These are phyloP conservation scores for Penicillium sp. DNA, from an alignment of 2,329 filamentous ascomycete species.

Conservation along the genomic window DNA sequence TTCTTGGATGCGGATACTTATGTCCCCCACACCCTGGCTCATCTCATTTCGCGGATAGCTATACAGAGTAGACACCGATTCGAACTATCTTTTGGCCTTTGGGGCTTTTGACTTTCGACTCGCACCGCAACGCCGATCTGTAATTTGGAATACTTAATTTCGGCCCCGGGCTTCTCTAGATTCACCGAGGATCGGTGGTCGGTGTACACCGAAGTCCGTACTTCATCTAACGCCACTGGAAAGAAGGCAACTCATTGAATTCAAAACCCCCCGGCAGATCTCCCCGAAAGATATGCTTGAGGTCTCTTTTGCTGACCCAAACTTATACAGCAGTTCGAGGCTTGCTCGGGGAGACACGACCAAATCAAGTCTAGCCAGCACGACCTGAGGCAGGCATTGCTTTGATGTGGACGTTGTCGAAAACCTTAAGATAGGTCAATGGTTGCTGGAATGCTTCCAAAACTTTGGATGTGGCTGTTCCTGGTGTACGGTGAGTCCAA, in stretches of 20 bases:
- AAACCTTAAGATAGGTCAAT: not conserved
- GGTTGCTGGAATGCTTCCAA: not conserved
- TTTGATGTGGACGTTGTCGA: not conserved
- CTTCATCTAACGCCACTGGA: not conserved
- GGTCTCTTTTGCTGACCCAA: not conserved
- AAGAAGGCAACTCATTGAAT: not conserved
- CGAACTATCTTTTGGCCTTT: too few relatives aligned
- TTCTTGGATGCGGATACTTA: too few relatives aligned
- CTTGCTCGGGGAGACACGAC: not conserved
- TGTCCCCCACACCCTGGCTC: not conserved
- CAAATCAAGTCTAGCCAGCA: not conserved
- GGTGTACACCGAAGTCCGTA: not conserved
- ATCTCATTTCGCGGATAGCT: not conserved
- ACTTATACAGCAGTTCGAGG: not conserved
- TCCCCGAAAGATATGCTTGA: not conserved
- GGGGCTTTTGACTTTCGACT: not conserved
- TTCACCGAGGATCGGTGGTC: not conserved
- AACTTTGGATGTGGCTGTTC: slow-evolving; percentile 2
- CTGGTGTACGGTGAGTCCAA: not conserved
- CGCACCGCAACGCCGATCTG: not conserved
- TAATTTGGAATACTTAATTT: not conserved
- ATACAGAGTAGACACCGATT: too few relatives aligned
- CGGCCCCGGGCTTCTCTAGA: not conserved
- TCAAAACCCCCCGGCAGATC: not conserved
- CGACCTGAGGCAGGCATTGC: not conserved